Evolutionary conservation across 208 protist species (phyloP).

Genomic region (Trypanosoma cruzi): DNA sequence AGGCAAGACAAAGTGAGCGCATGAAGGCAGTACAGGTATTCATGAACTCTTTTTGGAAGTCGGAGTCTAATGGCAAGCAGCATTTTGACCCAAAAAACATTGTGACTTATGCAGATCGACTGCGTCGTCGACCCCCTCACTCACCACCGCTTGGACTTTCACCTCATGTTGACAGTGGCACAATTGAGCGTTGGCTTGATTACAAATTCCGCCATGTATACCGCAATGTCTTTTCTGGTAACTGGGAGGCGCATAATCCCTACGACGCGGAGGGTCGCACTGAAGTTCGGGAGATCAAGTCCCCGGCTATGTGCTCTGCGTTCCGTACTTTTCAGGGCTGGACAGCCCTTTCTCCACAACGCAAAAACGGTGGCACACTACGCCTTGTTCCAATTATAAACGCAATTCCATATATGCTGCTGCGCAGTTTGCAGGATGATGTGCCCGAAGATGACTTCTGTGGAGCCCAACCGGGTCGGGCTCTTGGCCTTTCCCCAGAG

Average conservation of each 20-base stretch:
- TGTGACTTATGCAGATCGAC: neutral
- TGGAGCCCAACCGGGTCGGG: neutral
- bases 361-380: neutral
- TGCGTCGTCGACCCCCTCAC: conserved; percentile 2
- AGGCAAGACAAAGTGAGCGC: neutral
- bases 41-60: conserved; percentile 2
- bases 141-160: neutral
- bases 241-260: neutral
- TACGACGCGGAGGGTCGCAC: neutral
- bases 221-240: neutral
- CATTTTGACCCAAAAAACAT: conserved; percentile 3
- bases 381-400: conserved; percentile 1
- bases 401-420: neutral
- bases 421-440: conserved; percentile 12
- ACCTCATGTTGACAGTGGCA: conserved; percentile 5
- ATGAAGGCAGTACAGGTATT: conserved; percentile 6
- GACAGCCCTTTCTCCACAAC: conserved; percentile 2
- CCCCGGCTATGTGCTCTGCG: neutral
- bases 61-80: conserved; percentile 5
- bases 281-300: neutral
- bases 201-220: neutral
- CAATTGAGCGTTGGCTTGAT: conserved; percentile 3
- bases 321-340: conserved; percentile 5
- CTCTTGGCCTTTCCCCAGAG: neutral
- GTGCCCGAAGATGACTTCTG: conserved; percentile 5